These are phyloP conservation scores for Solanum verrucosum DNA, from an alignment of 257 asterid genomes.

Conservation along the genomic window DNA sequence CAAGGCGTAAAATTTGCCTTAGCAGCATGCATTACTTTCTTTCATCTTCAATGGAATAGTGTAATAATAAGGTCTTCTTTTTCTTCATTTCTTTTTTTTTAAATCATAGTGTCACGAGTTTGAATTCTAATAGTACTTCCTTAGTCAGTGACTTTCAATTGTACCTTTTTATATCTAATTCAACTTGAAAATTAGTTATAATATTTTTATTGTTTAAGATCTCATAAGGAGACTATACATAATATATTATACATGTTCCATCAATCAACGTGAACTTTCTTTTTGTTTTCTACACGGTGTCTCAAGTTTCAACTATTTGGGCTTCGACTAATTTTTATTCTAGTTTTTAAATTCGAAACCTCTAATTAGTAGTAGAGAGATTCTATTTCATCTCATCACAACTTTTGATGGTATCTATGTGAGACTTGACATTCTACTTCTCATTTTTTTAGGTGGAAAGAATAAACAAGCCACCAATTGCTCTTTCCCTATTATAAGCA, in stretches of 20 bases:
- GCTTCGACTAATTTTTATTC: background rate
- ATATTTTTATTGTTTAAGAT: background rate
- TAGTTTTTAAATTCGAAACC: too few relatives aligned
- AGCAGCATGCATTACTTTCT: background rate
- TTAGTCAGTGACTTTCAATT: background rate
- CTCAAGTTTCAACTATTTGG: background rate
- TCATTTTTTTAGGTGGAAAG: background rate
- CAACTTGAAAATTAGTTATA: rapidly evolving
- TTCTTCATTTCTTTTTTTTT: background rate
- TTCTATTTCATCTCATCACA: background rate
- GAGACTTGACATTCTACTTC: background rate
- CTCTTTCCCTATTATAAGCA: background rate
- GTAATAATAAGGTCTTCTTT: background rate
- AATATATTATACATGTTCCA: background rate
- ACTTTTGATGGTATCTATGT: background rate
- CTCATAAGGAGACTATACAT: background rate
- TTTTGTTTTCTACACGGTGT: background rate
- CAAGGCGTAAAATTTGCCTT: background rate
- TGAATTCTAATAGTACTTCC: background rate
- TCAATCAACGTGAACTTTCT: background rate
- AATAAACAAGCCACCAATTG: too few relatives aligned
- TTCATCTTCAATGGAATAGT: background rate
- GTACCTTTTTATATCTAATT: background rate
- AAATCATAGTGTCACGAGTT: background rate
- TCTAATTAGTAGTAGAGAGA: background rate